Conservation (phyloP, 176 grass and related monocot species). For the Elaeis guineensis region DNA sequence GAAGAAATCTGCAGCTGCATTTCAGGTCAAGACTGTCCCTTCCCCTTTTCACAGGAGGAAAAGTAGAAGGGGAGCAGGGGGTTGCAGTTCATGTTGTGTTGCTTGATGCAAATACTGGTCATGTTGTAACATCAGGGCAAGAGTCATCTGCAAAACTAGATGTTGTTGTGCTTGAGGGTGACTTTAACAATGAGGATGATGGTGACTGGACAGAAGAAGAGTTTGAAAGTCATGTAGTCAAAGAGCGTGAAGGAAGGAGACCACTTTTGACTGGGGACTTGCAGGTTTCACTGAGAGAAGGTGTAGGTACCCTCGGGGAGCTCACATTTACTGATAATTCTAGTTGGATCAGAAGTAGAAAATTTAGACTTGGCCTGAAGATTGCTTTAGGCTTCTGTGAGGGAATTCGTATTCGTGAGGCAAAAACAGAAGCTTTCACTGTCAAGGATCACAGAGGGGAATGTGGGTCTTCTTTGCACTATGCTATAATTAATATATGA, state of each 20-base stretch:
- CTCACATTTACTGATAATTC: constrained; percentile 22
- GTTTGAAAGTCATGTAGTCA: constrained; percentile 16
- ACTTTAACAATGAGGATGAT: constrained; percentile 21
- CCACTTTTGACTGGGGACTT: constrained; percentile 20
- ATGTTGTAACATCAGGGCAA: constrained; percentile 7
- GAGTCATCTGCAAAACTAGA: constrained; percentile 18
- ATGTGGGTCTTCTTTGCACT: neutral
- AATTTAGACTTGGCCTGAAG: constrained; percentile 20
- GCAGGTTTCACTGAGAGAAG: constrained; percentile 10
- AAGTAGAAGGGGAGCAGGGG: constrained; percentile 20
- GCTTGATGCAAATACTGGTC: constrained; percentile 13
- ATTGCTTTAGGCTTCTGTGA: constrained; percentile 15
- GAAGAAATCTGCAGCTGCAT: constrained; percentile 16
- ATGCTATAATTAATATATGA: too few relatives aligned
- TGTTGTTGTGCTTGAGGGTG: constrained; percentile 18
- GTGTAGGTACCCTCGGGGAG: constrained; percentile 14
- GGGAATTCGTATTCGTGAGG: constrained; percentile 11
- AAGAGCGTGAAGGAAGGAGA: constrained; percentile 18
- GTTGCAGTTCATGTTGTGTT: constrained; percentile 22
- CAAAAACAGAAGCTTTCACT: constrained; percentile 17
- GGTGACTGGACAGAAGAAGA: constrained; percentile 13
- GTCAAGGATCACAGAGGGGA: constrained; percentile 23
- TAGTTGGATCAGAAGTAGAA: constrained; percentile 19
- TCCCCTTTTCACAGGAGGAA: constrained; percentile 18
- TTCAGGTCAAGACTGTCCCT: constrained; percentile 4